Conservation (phyloP, 1,139 yeast genomes). For the Hansenula anomala region DNA sequence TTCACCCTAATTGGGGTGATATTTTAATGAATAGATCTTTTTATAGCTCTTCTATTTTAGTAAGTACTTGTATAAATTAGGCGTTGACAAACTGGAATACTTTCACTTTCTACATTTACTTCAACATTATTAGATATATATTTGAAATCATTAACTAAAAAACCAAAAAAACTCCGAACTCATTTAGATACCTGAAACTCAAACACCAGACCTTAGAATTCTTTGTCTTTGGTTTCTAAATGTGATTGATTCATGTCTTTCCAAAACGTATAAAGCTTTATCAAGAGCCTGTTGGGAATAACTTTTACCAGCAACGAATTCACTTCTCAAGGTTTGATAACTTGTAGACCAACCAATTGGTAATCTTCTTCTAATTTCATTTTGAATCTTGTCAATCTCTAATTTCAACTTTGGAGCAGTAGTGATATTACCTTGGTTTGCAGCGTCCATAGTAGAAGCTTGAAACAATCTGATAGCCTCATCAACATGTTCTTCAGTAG, state of each 20-base stretch:
- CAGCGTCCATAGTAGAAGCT: constrained; percentile 98
- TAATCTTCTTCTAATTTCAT: constrained; percentile 79
- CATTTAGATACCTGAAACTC: constrained; percentile 7
- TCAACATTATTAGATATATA: no score
- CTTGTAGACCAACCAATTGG: constrained; percentile 98
- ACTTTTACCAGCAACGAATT: constrained; percentile 71
- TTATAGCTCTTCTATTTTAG: not conserved
- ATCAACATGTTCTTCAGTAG: constrained; percentile 85
- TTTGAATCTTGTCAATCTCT: constrained; percentile 77
- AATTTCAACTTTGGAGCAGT: constrained; percentile 49
- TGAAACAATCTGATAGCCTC: constrained; percentile 93
- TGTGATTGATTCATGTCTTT: constrained; percentile 81
- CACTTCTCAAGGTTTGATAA: constrained; percentile 75
- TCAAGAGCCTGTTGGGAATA: constrained; percentile 74
- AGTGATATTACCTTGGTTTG: constrained; percentile 59
- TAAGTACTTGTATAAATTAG: no score
- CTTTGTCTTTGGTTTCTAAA: constrained; percentile 87
- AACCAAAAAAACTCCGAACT: not conserved
- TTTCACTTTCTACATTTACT: no score
- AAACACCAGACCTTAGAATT: constrained; percentile 76
- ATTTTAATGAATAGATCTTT: not conserved
- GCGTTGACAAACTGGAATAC: no score
- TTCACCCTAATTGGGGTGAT: no score
- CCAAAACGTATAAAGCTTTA: constrained; percentile 75
- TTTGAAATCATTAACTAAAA: no score